phyloP scores from a whole-genome alignment of 352 stramenopile genomes.

The Bremia lactucae region DNA sequence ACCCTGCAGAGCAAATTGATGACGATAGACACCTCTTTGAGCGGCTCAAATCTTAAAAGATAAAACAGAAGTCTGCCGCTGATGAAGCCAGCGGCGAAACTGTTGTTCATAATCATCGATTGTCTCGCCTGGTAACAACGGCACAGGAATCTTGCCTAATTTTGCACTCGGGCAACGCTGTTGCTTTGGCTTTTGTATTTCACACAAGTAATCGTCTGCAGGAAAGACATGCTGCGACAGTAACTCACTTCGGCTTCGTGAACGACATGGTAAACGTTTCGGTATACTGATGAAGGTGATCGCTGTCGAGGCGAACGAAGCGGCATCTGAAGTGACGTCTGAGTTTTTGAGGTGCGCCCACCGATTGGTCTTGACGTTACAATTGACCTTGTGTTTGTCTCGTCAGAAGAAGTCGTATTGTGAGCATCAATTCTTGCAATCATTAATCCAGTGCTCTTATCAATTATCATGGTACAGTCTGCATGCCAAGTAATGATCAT shows the following conservation, averaged over 20 bases:
- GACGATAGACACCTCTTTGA: slow-evolving; percentile 15
- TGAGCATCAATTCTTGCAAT: too few relatives aligned
- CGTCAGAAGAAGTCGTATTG: too few relatives aligned
- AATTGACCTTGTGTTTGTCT: too few relatives aligned
- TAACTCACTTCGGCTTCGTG: slow-evolving; percentile 9
- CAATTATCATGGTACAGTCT: too few relatives aligned
- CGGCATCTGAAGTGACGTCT: slow-evolving; percentile 6
- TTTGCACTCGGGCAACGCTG: slow-evolving; percentile 1
- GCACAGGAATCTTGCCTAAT: slow-evolving; percentile 11
- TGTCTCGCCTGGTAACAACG: slow-evolving; percentile 14
- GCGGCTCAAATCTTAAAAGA: slow-evolving; percentile 2
- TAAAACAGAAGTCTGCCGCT: slow-evolving; percentile 7
- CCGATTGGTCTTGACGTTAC: slow-evolving; percentile 2
- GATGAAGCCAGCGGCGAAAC: slow-evolving; percentile 12
- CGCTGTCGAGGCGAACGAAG: slow-evolving; percentile 1
- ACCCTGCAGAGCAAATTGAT: slow-evolving; percentile 11
- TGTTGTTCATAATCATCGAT: slow-evolving; percentile 11
- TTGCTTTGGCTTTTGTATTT: slow-evolving; percentile 9
- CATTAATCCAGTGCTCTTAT: too few relatives aligned
- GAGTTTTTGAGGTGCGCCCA: not conserved
- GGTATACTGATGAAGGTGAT: not conserved
- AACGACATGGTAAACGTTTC: not conserved
- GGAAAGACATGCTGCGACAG: slow-evolving; percentile 3
- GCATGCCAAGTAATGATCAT: too few relatives aligned
- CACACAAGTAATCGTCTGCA: slow-evolving; percentile 3